Evolutionary conservation across 768 basidiomycete species (phyloP), one percentile per base, ranked within the genome.

Genomic region (Suillus bovinus): DNA sequence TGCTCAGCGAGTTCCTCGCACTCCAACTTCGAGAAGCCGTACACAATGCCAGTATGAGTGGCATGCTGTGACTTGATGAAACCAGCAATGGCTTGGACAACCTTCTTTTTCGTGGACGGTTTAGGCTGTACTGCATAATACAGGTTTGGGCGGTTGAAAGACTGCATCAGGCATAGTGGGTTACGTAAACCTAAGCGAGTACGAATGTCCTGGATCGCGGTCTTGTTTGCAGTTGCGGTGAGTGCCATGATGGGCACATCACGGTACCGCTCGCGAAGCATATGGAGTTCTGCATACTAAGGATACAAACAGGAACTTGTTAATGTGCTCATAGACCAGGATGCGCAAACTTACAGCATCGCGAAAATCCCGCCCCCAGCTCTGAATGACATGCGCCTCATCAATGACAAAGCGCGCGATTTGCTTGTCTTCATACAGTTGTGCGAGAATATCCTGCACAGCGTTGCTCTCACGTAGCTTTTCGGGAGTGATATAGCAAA

Each of bases 301-400:
- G 11, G 24, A 39, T 29, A 29, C 31, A 47, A 10, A 42, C 41
- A 44, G 55, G 46, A 34, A 52, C 47, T 47, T 29, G 24, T 17
- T 5, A 36, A 38, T 8, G 24, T 22, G 17, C 44, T n/a, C 24
- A n/a, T 20, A 16, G 39, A 36, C 39, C 61, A 61, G 7, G 33
- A 55, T 29, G 38, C 59, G 33, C 38, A 27, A 5, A 72, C 88
- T 67, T 75, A 92, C 91, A 29, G 90, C 85, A n/a, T 85, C 84
- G 56, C 96, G 86, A 70, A 97, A 96, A 71, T 95, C 90, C 69
- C 95, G 87, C 7, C 96, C 97, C 97, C 97, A 99, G 24, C 88
- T 87, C 16, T 87, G 89, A 47, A 99, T 91, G 72, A 94, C 94
- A 73, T 99, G 97, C 2, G 95, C 96, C 72, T 99, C 97, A 71